Evolutionary conservation across 2,329 filamentous ascomycete species (phyloP), one percentile per base, ranked within the genome.

Genomic region (Penicillium sp.): DNA sequence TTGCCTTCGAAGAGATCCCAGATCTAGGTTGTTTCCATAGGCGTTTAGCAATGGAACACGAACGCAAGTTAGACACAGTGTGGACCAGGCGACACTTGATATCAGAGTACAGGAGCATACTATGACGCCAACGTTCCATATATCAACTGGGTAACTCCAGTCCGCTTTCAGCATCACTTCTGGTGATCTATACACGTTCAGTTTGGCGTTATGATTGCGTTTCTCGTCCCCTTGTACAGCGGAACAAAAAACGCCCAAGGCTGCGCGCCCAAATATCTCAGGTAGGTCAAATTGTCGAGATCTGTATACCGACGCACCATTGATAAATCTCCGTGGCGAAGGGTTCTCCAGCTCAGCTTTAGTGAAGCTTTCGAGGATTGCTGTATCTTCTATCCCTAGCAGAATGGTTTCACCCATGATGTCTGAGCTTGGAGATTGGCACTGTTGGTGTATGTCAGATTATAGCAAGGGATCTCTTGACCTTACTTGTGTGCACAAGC

Each of bases 41-140:
- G 35, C 58, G 35, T n/a, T 61, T 56, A 65, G 38, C 58, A 41
- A 13, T 41, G 35, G 35, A 15, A 3, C 13, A 15, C 35, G 9
- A 41, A 26, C 26, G 5, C 26, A 26, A 26, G 2, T 26, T 41
- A 11, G 11, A 1, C 11, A 5, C 21, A 21, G 21, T 21, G 2
- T 21, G 21, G 21, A 21, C 21, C 5, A 41, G 5, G 11, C 35
- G 13, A 15, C 35, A 41, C n/a, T 49, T 48, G 15, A 35, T 19
- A 53, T 45, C n/a, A 62, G 30, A 30, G 38, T 31, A 31, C 62
- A 38, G 58, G 19, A 60, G 50, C 77, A 71, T 71, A 83, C 82
- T 81, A 85, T 78, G 53, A 75, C 76, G 0, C 81, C 83, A 3
- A 78, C 71, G 61, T 82, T 84, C 83, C 83, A 86, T 56, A 85